A percentile compares a stretch with the other conserved stretches of the same genome.
phyloP scores from a whole-genome alignment of 129 eudicot genomes.

The Flaveria bidentis region DNA sequence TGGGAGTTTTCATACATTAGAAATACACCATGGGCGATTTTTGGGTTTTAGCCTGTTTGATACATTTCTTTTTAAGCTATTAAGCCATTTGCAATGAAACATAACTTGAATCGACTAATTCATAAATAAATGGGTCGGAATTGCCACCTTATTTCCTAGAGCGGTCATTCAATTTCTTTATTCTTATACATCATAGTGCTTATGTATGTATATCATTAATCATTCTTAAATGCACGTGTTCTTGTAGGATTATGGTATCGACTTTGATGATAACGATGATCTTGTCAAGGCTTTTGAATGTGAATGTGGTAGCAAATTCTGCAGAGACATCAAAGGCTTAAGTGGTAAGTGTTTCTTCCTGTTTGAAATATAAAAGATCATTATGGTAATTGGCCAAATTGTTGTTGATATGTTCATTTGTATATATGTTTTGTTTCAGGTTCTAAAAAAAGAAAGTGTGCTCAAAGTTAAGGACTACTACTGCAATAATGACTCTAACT shows the following conservation, averaged over 20 bases:
- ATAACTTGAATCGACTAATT: neutral
- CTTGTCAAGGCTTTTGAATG: conserved; percentile 78
- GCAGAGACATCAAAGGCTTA: conserved; percentile 67
- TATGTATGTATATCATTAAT: neutral
- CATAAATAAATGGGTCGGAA: neutral
- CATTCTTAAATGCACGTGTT: conserved; percentile 22
- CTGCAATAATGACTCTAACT: neutral
- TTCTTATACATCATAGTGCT: neutral
- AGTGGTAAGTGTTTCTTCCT: conserved; percentile 48
- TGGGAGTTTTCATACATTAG: conserved; percentile 6
- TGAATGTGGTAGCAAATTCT: conserved; percentile 73
- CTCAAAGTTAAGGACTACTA: conserved; percentile 13
- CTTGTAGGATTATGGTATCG: conserved; percentile 90
- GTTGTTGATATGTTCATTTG: neutral
- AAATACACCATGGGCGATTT: neutral
- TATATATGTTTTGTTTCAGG: conserved; percentile 25
- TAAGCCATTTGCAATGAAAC: neutral
- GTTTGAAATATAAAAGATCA: neutral
- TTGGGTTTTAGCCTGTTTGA: neutral
- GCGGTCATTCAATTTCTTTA: neutral
- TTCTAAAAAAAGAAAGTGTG: conserved; percentile 25
- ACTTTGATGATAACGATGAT: conserved; percentile 80
- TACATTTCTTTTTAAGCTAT: neutral
- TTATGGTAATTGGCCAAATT: neutral
- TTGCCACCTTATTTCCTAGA: neutral